phyloP scores from a whole-genome alignment of 208 protist genomes.

The Trypanosomatidae sp. region DNA sequence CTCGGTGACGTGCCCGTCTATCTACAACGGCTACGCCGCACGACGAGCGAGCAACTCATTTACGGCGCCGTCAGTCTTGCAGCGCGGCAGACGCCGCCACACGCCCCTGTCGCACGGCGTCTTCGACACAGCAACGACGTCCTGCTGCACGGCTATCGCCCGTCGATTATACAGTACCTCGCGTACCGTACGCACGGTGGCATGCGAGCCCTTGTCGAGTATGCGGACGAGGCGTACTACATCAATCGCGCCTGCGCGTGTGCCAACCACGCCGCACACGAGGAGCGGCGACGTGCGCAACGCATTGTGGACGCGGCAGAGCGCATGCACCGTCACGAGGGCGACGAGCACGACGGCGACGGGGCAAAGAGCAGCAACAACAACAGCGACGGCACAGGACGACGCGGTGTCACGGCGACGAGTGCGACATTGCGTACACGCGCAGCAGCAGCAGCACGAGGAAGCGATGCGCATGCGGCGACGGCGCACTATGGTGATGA shows the following conservation, averaged over 20 bases:
- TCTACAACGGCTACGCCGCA: conserved; percentile 68
- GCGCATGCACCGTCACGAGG: background rate
- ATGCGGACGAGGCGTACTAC: conserved; percentile 63
- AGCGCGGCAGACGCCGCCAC: conserved; percentile 1
- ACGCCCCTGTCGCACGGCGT: conserved; percentile 1
- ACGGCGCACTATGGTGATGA: no score
- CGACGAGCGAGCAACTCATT: conserved; percentile 78
- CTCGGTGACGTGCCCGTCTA: conserved; percentile 68
- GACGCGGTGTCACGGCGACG: no score
- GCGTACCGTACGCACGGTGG: conserved; percentile 69
- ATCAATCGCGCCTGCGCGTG: conserved; percentile 27
- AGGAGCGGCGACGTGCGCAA: conserved; percentile 13
- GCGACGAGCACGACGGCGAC: background rate
- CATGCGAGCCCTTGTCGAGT: conserved; percentile 55
- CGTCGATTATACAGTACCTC: conserved; percentile 85
- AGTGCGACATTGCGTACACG: no score
- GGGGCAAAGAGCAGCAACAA: no score
- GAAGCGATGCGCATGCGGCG: no score
- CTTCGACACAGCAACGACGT: conserved; percentile 84
- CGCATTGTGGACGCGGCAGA: conserved; percentile 9
- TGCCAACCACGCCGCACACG: conserved; percentile 1
- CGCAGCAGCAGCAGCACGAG: no score
- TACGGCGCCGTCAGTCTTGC: conserved; percentile 81
- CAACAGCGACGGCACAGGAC: background rate
- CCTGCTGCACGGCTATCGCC: conserved; percentile 84